These are phyloP conservation scores for Phialocephala subalpina DNA, from an alignment of 2,329 filamentous ascomycete genomes.

Conservation along the genomic window DNA sequence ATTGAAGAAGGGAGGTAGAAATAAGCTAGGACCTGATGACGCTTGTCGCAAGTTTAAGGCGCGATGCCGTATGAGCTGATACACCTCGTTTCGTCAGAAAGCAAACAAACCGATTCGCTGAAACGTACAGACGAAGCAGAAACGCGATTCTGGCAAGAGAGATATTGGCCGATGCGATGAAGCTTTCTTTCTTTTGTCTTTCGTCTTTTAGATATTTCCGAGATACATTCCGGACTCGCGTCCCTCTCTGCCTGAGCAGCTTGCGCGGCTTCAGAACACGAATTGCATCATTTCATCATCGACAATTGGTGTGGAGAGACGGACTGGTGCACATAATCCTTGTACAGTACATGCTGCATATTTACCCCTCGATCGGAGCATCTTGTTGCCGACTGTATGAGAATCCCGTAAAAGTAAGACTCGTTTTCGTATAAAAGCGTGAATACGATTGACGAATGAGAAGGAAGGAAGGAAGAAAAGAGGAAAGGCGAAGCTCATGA, in stretches of 20 bases:
- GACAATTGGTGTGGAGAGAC: constrained; percentile 8
- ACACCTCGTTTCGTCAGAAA: constrained; percentile 8
- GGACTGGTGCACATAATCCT: not conserved
- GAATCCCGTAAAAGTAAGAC: not conserved
- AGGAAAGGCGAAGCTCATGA: not conserved
- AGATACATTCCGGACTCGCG: not conserved
- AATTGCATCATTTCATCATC: constrained; percentile 27
- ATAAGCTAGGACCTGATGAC: constrained; percentile 6
- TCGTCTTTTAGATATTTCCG: not conserved
- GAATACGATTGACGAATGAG: constrained; percentile 7
- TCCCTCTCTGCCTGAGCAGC: not conserved
- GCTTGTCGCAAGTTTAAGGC: constrained; percentile 12
- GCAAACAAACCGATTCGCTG: not conserved
- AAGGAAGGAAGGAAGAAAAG: not conserved
- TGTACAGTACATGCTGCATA: constrained; percentile 3
- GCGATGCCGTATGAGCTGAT: constrained; percentile 20
- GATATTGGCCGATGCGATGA: not conserved
- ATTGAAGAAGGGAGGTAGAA: constrained; percentile 11
- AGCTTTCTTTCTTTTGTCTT: not conserved
- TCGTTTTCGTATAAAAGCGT: not conserved
- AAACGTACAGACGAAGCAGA: not conserved
- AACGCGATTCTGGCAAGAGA: not conserved
- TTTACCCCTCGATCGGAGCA: constrained; percentile 32
- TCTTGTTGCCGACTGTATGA: constrained; percentile 9
- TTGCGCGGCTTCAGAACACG: constrained; percentile 25